Evolutionary conservation across 805 yeast genomes (phyloP).

Genomic region (Alloascoidea hylecoeti): DNA sequence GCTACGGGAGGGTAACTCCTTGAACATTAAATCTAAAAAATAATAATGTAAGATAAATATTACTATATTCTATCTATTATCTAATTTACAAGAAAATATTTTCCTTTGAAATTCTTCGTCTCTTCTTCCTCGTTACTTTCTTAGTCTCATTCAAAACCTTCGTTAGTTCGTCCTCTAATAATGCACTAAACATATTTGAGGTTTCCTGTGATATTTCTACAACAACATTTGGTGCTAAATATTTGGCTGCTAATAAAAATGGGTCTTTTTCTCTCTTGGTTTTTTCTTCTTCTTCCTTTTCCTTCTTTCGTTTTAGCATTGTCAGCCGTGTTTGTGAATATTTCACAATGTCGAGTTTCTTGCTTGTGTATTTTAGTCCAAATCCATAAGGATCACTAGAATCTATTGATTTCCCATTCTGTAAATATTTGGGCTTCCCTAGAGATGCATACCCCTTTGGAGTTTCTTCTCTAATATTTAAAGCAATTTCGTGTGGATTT

Average conservation of each 20-base stretch:
- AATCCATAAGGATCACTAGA: constrained; percentile 4
- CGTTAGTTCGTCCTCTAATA: not conserved
- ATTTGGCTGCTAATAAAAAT: not conserved
- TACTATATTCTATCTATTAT: too few relatives aligned
- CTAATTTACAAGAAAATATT: too few relatives aligned
- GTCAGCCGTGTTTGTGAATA: constrained; percentile 36
- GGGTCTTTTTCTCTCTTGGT: not conserved
- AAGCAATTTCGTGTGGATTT: too few relatives aligned
- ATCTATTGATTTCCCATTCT: constrained; percentile 9
- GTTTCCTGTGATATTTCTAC: not conserved
- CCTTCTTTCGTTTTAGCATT: constrained; percentile 20
- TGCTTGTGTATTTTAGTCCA: constrained; percentile 3
- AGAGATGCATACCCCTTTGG: not conserved
- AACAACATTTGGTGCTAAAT: not conserved
- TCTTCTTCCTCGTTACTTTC: not conserved
- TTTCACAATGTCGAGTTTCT: constrained; percentile 31
- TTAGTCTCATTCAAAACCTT: not conserved
- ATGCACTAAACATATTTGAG: not conserved
- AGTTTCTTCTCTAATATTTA: too few relatives aligned
- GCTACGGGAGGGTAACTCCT: too few relatives aligned
- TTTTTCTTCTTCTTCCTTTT: not conserved
- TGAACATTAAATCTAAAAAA: too few relatives aligned
- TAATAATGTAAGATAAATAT: too few relatives aligned
- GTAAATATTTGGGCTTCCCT: not conserved
- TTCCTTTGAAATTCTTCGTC: too few relatives aligned